A percentile compares a stretch with the other conserved stretches of the same genome.
Evolutionary conservation across 257 asterid species (phyloP).

Genomic region (Mitragyna speciosa): DNA sequence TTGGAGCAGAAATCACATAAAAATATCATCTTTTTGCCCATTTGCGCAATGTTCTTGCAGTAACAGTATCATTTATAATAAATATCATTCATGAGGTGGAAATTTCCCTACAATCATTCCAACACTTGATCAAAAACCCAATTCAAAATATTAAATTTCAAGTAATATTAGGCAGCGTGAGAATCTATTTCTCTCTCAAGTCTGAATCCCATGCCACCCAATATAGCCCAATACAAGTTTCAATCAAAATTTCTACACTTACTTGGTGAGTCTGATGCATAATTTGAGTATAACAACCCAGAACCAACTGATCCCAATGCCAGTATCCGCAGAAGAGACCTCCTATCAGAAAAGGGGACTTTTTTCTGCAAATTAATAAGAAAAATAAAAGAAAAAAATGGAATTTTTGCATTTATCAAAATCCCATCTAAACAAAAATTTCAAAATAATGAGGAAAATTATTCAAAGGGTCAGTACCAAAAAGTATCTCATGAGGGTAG

Average conservation of each 20-base stretch:
- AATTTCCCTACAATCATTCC: no score
- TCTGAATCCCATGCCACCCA: no score
- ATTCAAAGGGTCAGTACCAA: background rate
- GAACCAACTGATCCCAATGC: slow-evolving; percentile 65
- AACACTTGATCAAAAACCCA: background rate
- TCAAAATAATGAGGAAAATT: no score
- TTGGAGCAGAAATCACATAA: background rate
- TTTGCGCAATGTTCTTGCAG: background rate
- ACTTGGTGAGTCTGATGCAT: slow-evolving; percentile 43
- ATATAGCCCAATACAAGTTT: no score
- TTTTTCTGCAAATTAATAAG: slow-evolving; percentile 40
- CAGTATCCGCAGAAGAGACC: slow-evolving; percentile 42
- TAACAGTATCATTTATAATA: background rate
- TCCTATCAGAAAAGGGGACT: slow-evolving; percentile 29
- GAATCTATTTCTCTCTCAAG: no score
- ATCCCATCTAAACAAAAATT: background rate
- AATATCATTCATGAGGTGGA: no score
- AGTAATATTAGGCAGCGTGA: no score
- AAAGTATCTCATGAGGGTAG: slow-evolving; percentile 10
- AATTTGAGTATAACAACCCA: slow-evolving; percentile 39
- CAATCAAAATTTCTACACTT: slow-evolving; percentile 6
- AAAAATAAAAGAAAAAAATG: background rate
- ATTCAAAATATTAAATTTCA: background rate
- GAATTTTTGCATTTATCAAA: background rate
- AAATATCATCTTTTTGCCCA: background rate